A percentile compares a stretch with the other conserved stretches of the same genome.
Evolutionary conservation across 1,284 basidiomycete genomes (phyloP).

Genomic region (Cerioporus squamosus): DNA sequence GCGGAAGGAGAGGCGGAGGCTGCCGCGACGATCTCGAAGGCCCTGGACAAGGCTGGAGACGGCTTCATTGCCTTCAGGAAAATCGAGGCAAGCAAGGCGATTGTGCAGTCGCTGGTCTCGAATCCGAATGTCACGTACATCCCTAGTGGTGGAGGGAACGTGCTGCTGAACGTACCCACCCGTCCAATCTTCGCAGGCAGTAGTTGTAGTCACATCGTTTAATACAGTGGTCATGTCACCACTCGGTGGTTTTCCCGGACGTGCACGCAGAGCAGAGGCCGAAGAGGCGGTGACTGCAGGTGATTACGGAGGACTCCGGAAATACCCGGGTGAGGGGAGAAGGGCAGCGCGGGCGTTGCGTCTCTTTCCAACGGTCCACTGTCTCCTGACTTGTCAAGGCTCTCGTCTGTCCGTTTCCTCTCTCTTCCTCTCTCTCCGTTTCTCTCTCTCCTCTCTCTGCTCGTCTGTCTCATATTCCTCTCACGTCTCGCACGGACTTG

Average conservation of each 20-base stretch:
- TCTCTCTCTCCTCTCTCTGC: constrained; percentile 24
- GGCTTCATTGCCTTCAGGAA: constrained; percentile 95
- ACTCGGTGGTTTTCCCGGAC: neutral
- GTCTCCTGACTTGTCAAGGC: constrained; percentile 37
- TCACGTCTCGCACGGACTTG: constrained; percentile 42
- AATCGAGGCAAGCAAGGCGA: constrained; percentile 98
- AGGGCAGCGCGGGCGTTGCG: constrained; percentile 11
- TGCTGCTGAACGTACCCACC: constrained; percentile 82
- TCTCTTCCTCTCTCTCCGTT: constrained; percentile 36
- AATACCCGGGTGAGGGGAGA: constrained; percentile 31
- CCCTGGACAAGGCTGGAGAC: constrained; percentile 94
- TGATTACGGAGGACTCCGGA: constrained; percentile 28
- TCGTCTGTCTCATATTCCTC: constrained; percentile 48
- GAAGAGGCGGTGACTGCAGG: constrained; percentile 2
- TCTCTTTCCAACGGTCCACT: constrained; percentile 30
- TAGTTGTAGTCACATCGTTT: constrained; percentile 18
- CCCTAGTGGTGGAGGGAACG: constrained; percentile 78
- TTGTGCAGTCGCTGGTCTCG: constrained; percentile 79
- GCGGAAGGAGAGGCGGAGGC: constrained; percentile 99
- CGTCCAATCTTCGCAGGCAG: constrained; percentile 43
- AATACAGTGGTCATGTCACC: constrained; percentile 5
- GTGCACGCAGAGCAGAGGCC: neutral
- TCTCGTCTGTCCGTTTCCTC: constrained; percentile 44
- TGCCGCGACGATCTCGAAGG: constrained; percentile 88
- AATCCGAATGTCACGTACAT: constrained; percentile 91